Evolutionary conservation across 1,284 basidiomycete species (phyloP), one percentile per base, ranked within the genome.

Genomic region (Tilletia walkeri): DNA sequence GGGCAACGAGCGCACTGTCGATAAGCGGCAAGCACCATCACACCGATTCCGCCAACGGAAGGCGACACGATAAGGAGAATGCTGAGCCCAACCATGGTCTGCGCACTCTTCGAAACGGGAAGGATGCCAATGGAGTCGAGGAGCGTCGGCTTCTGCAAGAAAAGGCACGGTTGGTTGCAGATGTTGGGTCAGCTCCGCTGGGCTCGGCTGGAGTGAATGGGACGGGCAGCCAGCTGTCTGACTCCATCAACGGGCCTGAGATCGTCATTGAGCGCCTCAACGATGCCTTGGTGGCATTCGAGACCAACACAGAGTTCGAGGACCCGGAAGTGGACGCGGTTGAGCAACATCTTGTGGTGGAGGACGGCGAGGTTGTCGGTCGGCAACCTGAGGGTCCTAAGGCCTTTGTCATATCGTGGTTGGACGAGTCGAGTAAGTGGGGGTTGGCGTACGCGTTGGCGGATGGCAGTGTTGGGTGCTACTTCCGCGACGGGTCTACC

Each of bases 351-450:
- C 38, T 45, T 71, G 61, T 67, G 10, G 59, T 72, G 16, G 72
- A 67, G 56, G 72, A 67, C 85, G 86, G 72, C 69, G 76, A 73
- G 87, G 88, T 67, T 81, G 82, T 4, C 79, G 85, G 75, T 10
- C 61, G 68, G 49, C 59, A 63, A 39, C 85, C 90, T 3, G 87
- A 88, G 0, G 87, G 89, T 14, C 92, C 94, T 50, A 88, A 87
- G 68, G 90, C 95, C 16, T 99, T 98, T 85, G 93, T 99, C 76
- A 92, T 92, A 1, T 93, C 92, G 9, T 99, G 95, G 95, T 91
- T 98, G 63, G 95, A 99, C 84, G 97, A 98, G 83, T 95, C 92
- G 84, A 93, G 95, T 84, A 96, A 96, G 86, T 99, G 98, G 85
- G 96, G 95, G 10, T 95, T 98, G 89, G 96, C 95, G 1, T 98